phyloP scores from a whole-genome alignment of 345 rosid species.

The Diplotaxis tenuifolia region DNA sequence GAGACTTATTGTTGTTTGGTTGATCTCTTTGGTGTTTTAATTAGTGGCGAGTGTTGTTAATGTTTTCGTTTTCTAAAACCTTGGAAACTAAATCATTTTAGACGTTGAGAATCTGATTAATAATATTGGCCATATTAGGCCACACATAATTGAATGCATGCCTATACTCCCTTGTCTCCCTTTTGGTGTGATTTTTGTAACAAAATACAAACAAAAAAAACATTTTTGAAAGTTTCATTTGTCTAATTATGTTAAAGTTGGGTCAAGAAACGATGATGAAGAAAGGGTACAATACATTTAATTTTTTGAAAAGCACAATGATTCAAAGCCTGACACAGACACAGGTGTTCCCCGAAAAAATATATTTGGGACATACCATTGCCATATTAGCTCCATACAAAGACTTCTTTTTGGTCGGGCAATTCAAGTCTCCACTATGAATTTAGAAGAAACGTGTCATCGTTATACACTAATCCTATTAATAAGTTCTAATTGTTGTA shows the following conservation, averaged over 20 bases:
- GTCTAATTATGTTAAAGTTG: neutral
- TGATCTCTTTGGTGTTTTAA: neutral
- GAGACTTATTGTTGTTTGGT: slow-evolving; percentile 10
- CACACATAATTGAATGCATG: slow-evolving; percentile 14
- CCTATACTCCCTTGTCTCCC: neutral
- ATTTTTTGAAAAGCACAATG: neutral
- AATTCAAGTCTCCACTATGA: neutral
- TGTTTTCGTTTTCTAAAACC: slow-evolving; percentile 11
- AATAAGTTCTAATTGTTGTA: neutral
- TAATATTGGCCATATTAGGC: slow-evolving; percentile 11
- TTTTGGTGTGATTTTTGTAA: neutral
- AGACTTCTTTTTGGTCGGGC: slow-evolving; percentile 14
- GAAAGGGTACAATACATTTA: slow-evolving; percentile 7
- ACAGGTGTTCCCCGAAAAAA: neutral
- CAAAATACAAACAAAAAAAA: neutral
- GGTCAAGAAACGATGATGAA: slow-evolving; percentile 15
- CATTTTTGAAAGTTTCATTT: neutral
- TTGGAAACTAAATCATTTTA: slow-evolving; percentile 7
- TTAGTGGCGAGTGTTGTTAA: slow-evolving; percentile 12
- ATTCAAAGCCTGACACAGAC: slow-evolving; percentile 7
- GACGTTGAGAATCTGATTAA: neutral
- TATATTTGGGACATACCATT: slow-evolving; percentile 14
- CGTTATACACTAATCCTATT: neutral
- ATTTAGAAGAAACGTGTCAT: slow-evolving; percentile 3
- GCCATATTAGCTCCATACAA: slow-evolving; percentile 19